Evolutionary conservation across 306 rosid species (phyloP), one percentile per base, ranked within the genome.

Genomic region (Ormosia emarginata): DNA sequence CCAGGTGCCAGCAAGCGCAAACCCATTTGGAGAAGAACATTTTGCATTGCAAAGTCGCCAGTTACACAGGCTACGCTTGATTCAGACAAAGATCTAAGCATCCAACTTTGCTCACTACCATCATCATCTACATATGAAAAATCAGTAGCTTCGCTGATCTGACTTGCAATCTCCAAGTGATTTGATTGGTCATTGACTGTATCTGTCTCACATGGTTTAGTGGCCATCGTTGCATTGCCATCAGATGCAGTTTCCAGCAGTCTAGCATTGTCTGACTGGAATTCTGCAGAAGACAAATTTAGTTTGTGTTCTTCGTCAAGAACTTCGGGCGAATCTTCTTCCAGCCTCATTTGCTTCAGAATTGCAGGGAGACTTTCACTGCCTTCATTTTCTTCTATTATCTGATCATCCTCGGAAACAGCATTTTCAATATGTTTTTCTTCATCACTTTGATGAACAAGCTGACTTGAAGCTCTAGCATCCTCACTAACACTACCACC

Each of bases 1-100:
- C 97, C 98, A 32, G 98, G 99, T 43, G 98, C 99, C 82, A 93
- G 69, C 84, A 93, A 80, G 53, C 97, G 97, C 81, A 96, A 85
- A 81, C 98, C 98, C 94, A 96, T 96, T 84, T 93, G 99, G 72
- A 96, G 90, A 82, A 96, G 90, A 77, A 92, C 98, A 84, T 96
- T 96, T 85, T 96, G 99, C 98, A 93, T 96, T 15, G 99, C 97
- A 80, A 88, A 96, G 84, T 96, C 99, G 65, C 93, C 87, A 4
- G 99, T 96, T 82, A 92, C 66, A 80, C 97, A 96, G 49, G 99
- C 99, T 43, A 96, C 94, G 74, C 87, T 93, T 11, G 97, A 91
- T 82, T 96, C 99, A 12, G 97, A 93, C 91, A 96, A 84, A 55
- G 98, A 92, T 80, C 94, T 84, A 75, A 93, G 80, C 90, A 83